phyloP scores from a whole-genome alignment of 495 filamentous ascomycete genomes.

The Penicillium steckii region DNA sequence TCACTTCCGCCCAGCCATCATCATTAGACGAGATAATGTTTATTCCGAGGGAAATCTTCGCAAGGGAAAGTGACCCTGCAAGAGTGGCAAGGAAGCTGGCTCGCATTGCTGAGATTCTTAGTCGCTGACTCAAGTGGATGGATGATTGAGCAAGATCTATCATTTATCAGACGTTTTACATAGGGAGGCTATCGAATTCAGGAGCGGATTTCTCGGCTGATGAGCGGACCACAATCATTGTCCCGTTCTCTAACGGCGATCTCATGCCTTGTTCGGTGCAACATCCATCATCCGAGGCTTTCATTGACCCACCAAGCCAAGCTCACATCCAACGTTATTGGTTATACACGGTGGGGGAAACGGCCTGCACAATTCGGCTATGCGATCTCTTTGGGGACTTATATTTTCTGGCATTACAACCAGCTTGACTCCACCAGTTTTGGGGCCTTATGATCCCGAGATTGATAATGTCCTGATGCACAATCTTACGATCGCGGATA shows the following conservation, averaged over 20 bases:
- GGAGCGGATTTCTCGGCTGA: conserved; percentile 2
- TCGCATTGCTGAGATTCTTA: conserved; percentile 6
- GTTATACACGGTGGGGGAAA: background rate
- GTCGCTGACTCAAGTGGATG: too few species aligned
- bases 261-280: background rate
- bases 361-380: background rate
- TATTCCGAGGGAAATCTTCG: conserved; percentile 28
- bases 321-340: background rate
- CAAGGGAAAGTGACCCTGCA: conserved; percentile 6
- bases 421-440: too few species aligned
- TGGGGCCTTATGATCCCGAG: too few species aligned
- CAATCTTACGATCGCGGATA: too few species aligned
- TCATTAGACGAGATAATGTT: conserved; percentile 68
- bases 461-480: too few species aligned
- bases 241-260: background rate
- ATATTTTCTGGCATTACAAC: too few species aligned
- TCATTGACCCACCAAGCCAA: background rate
- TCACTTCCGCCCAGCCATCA: conserved; percentile 70
- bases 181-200: background rate
- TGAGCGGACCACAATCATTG: background rate
- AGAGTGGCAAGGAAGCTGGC: conserved; percentile 4
- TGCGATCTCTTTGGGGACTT: too few species aligned
- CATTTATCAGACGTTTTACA: background rate
- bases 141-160: too few species aligned
- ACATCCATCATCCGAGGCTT: background rate